Base-by-base conservation (phyloP, 441 rosid genomes). In the Arabidopsis hybrid region DNA sequence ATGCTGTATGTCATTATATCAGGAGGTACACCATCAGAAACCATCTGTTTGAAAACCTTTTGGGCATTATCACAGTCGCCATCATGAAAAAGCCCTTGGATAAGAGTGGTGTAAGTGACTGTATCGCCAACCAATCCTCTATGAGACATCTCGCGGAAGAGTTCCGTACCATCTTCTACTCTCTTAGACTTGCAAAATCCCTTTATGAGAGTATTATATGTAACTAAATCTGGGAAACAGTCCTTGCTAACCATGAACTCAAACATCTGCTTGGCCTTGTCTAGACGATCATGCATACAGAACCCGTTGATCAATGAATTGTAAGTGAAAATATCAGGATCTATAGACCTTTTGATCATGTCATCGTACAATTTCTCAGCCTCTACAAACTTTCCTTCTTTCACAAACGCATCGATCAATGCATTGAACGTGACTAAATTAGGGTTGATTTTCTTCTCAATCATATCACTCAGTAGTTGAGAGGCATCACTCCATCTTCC, bases 291-390 rank as follows among this genome's bases (percentile, higher is more conserved):
- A 0, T 32, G 55, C 55, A 43, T 69, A 0, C 73, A 69, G 42
- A 69, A 32, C 4, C 73, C 74, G 3, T 47, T 38, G 13, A 70
- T 47, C 16, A 70, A 1, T 11, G 74, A 60, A 60, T 1, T 70
- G 8, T 47, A 60, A 0, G 66, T 70, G 26, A 47, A 0, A 3
- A 0, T n/a, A 70, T 8, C 0, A 35, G 67, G 74, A 18, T 18
- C 7, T 12, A 70, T 3, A 35, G 45, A 59, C 36, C 56, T 59
- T 18, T 1, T 0, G 9, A 59, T 35, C 67, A 70, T 70, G 6
- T 43, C 57, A 6, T 35, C 6, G 4, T 34, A 70, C 47, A 60
- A 5, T 0, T 46, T 17, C 0, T 46, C 11, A 7, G 67, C 74
- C 12, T 70, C 67, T 0, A 34, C 9, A 7, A 70, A 4, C 17